Evolutionary conservation across 2,329 filamentous ascomycete species (phyloP).

Genomic region (Paecilomyces niveus): DNA sequence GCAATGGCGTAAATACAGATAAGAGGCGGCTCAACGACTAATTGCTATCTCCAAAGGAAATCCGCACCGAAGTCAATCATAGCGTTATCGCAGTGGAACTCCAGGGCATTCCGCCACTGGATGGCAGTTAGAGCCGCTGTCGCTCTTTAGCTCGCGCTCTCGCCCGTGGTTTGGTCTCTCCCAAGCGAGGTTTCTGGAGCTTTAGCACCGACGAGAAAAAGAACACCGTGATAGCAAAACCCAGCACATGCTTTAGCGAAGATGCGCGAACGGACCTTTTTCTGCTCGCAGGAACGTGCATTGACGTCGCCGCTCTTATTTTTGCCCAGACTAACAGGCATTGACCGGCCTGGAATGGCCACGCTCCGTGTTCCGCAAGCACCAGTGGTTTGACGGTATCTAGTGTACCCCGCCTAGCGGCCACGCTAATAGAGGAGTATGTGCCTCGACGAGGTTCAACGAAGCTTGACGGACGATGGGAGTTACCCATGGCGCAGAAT

Average conservation of each 20-base stretch:
- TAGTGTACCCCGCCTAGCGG: neutral
- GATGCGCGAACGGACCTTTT: neutral
- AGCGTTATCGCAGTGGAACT: conserved; percentile 1
- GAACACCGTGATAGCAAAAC: neutral
- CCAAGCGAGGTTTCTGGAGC: neutral
- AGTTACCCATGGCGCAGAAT: neutral
- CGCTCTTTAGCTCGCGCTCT: neutral
- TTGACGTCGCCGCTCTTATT: neutral
- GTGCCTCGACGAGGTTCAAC: neutral
- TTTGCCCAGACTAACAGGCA: neutral
- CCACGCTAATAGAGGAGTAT: neutral
- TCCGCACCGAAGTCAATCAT: neutral
- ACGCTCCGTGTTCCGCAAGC: neutral
- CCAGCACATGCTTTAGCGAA: neutral
- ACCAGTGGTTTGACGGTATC: neutral
- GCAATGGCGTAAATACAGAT: neutral
- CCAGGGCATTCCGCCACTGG: neutral
- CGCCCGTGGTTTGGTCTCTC: neutral
- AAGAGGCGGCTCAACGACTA: neutral
- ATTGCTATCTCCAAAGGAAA: neutral
- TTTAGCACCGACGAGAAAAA: neutral
- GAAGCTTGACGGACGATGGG: neutral
- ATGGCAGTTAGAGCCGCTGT: neutral
- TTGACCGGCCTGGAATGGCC: neutral
- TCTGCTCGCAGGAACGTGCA: neutral